Base-by-base conservation (phyloP, 805 yeast species). In the Wickerhamiella brachini region DNA sequence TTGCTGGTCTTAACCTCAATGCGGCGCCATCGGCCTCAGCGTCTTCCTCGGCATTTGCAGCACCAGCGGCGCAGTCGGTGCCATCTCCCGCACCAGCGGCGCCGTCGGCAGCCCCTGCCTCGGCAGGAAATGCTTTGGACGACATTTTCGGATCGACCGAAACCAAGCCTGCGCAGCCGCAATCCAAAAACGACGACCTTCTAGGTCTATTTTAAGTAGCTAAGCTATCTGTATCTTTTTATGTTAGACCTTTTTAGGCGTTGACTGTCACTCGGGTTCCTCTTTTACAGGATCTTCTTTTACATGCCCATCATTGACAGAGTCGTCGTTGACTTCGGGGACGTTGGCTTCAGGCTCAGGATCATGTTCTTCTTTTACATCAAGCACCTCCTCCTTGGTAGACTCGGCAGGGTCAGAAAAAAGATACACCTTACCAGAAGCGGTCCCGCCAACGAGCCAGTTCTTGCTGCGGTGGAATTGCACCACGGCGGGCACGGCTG, bases 371-470 rank as follows among this genome's bases (percentile, higher is more conserved):
- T n/a, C n/a, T n/a, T n/a, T n/a, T n/a, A n/a, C n/a, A n/a, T n/a
- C n/a, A n/a, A n/a, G n/a, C n/a, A n/a, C 15, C 23, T 24, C 22
- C 26, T 39, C 18, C 9, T 42, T 41, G 10, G 20, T 38, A 9
- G 1, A 22, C 8, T 15, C 41, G 20, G n/a, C n/a, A n/a, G 17
- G 20, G 5, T 37, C 41, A 10, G 51, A 34, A 37, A 49, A 85
- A 49, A 86, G 63, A 62, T 83, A 85, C 0, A 81, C 80, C 61
- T 89, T 89, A 7, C 97, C 97, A 60, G 94, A 85, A 20, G 97
- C 93, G 53, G 89, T 85, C 9, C 95, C 97, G 1, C 98, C 98
- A 2, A 78, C 88, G 5, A 84, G 67, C 96, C 97, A 88, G 64
- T 90, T 87, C 59, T 81, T 75, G 0, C 85, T 76, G 1, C 89